Evolutionary conservation across 2,329 filamentous ascomycete species (phyloP).

Genomic region (Colletotrichum lindemuthianum): DNA sequence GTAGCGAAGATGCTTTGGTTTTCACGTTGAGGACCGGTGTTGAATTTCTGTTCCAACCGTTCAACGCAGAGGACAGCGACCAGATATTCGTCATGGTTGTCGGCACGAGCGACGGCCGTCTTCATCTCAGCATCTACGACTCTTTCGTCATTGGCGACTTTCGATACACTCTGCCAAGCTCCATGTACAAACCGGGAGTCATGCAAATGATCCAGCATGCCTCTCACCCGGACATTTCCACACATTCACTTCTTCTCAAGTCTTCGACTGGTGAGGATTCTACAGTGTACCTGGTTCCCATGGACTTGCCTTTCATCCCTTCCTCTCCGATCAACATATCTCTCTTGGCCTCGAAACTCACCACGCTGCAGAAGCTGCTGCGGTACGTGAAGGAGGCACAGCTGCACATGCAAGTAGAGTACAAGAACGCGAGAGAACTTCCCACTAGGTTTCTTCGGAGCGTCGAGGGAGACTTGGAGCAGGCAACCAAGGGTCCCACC

Average conservation of each 20-base stretch:
- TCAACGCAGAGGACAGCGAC: slow-evolving; percentile 72
- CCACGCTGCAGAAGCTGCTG: slow-evolving; percentile 85
- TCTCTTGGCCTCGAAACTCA: slow-evolving; percentile 85
- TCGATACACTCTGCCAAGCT: slow-evolving; percentile 53
- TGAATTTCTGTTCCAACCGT: slow-evolving; percentile 74
- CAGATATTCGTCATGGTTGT: slow-evolving; percentile 83
- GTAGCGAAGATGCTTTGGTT: slow-evolving; percentile 64
- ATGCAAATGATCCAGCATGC: slow-evolving; percentile 67
- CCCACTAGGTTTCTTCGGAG: slow-evolving; percentile 81
- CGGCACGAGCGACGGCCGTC: slow-evolving; percentile 74
- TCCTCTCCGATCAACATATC: slow-evolving; percentile 83
- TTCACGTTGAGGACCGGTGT: slow-evolving; percentile 77
- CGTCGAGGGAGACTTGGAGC: slow-evolving; percentile 78
- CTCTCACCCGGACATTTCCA: slow-evolving; percentile 79
- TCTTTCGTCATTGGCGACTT: slow-evolving; percentile 82
- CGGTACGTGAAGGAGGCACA: slow-evolving; percentile 86
- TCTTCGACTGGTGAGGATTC: slow-evolving; percentile 52
- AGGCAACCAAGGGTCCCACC: slow-evolving; percentile 64
- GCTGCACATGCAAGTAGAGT: slow-evolving; percentile 82
- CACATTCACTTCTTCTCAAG: slow-evolving; percentile 75
- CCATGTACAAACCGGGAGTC: slow-evolving; percentile 37
- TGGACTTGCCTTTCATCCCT: slow-evolving; percentile 86
- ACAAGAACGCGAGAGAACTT: slow-evolving; percentile 83
- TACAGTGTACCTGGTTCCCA: slow-evolving; percentile 72
- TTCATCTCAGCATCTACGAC: slow-evolving; percentile 86